Conservation (phyloP, 805 yeast genomes). For the Candida railenensis region DNA sequence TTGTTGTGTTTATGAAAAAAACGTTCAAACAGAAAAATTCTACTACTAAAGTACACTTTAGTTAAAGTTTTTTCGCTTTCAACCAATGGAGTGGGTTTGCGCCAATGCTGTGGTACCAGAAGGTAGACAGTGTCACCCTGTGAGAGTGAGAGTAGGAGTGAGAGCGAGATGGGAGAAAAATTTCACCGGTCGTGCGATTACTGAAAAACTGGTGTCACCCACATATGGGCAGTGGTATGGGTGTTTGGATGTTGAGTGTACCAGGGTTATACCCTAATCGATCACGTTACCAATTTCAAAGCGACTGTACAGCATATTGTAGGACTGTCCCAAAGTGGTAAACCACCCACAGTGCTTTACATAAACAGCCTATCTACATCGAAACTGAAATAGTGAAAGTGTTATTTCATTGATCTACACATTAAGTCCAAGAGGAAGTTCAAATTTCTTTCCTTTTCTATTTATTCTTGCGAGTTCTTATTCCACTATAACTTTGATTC, state of each 20-base stretch:
- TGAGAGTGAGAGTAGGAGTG: not conserved
- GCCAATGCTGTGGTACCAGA: not conserved
- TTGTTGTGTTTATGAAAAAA: conserved; percentile 4
- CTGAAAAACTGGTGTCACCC: conserved; percentile 5
- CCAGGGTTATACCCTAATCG: not conserved
- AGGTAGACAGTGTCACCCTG: too few species aligned
- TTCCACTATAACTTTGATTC: conserved; percentile 28
- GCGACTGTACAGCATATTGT: too few species aligned
- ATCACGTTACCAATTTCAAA: too few species aligned
- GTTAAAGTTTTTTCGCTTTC: conserved; percentile 1
- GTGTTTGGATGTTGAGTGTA: conserved; percentile 3
- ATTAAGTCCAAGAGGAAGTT: too few species aligned
- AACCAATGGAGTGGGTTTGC: conserved; percentile 1
- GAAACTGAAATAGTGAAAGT: too few species aligned
- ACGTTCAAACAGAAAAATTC: conserved; percentile 1
- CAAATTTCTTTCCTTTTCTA: not conserved
- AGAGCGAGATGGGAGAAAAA: conserved; percentile 2
- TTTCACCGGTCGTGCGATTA: conserved; percentile 5
- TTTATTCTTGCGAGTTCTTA: not conserved
- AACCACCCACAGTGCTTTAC: too few species aligned
- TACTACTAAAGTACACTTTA: not conserved
- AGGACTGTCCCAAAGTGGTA: too few species aligned
- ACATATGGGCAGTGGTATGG: not conserved
- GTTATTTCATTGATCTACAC: too few species aligned
- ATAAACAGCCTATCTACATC: too few species aligned